Evolutionary conservation across 306 rosid genomes (phyloP).

Genomic region (Quercus gilva): DNA sequence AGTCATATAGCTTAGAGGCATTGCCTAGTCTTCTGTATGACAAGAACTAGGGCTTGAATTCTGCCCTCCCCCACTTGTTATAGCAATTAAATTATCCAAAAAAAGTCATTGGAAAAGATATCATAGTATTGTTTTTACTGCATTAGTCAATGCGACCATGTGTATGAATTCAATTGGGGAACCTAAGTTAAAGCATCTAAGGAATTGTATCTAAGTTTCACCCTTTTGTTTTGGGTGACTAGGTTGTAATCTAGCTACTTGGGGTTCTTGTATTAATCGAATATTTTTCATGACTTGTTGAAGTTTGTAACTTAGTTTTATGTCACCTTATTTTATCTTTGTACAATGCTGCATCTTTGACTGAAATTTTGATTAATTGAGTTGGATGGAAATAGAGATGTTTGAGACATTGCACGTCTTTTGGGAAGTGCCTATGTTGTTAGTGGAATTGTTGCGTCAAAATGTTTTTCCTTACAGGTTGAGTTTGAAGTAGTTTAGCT

Average conservation of each 20-base stretch:
- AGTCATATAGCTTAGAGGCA: no score
- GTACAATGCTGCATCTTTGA: not conserved
- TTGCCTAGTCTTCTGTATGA: no score
- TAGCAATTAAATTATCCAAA: no score
- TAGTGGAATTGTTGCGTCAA: not conserved
- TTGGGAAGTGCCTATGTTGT: not conserved
- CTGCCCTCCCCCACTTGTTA: no score
- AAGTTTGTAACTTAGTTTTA: not conserved
- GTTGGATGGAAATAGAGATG: not conserved
- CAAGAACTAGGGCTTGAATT: no score
- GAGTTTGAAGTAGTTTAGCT: not conserved
- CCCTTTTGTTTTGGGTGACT: not conserved
- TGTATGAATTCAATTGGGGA: no score
- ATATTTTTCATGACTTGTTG: not conserved
- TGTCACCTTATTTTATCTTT: not conserved
- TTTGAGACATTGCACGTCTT: not conserved
- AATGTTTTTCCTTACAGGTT: not conserved
- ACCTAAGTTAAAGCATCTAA: no score
- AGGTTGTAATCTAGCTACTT: not conserved
- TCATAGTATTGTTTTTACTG: no score
- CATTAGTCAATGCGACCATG: no score
- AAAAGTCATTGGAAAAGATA: no score
- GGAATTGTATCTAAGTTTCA: no score
- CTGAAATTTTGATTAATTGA: not conserved
- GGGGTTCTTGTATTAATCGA: not conserved